A percentile compares a stretch with the other conserved stretches of the same genome.
Conservation (phyloP, 148 eudicot genomes). For the Rhododendron ovatum region DNA sequence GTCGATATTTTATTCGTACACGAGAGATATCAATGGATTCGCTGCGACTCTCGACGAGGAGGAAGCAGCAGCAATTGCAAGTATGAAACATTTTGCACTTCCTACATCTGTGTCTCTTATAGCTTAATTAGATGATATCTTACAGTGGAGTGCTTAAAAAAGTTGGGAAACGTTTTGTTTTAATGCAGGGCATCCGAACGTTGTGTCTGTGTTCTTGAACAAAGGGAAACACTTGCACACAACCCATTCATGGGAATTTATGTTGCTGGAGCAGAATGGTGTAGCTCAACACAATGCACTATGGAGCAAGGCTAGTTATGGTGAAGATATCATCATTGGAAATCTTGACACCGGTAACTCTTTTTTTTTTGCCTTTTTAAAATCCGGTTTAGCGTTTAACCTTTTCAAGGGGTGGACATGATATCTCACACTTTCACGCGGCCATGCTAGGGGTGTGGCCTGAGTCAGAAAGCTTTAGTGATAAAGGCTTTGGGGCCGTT, state of each 20-base stretch:
- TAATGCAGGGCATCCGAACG: constrained; percentile 46
- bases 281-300: constrained; percentile 14
- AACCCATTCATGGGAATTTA: constrained; percentile 65
- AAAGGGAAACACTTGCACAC: constrained; percentile 51
- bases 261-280: constrained; percentile 34
- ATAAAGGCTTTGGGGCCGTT: constrained; percentile 39
- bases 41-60: constrained; percentile 56
- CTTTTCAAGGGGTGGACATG: neutral
- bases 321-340: constrained; percentile 61
- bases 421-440: neutral
- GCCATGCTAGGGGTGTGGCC: constrained; percentile 64
- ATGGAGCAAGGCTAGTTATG: constrained; percentile 45
- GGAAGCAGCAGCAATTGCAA: constrained; percentile 49
- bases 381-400: neutral
- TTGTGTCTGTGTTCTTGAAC: constrained; percentile 52
- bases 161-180: neutral
- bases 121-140: neutral
- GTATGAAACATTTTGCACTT: constrained; percentile 21
- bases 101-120: neutral
- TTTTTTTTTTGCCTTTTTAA: neutral
- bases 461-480: constrained; percentile 64
- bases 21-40: constrained; percentile 55
- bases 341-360: constrained; percentile 63
- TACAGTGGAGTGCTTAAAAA: neutral
- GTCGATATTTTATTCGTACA: constrained; percentile 55